Evolutionary conservation across 352 stramenopile species (phyloP), one percentile per base, ranked within the genome.

Genomic region (Saprolegnia parasitica): DNA sequence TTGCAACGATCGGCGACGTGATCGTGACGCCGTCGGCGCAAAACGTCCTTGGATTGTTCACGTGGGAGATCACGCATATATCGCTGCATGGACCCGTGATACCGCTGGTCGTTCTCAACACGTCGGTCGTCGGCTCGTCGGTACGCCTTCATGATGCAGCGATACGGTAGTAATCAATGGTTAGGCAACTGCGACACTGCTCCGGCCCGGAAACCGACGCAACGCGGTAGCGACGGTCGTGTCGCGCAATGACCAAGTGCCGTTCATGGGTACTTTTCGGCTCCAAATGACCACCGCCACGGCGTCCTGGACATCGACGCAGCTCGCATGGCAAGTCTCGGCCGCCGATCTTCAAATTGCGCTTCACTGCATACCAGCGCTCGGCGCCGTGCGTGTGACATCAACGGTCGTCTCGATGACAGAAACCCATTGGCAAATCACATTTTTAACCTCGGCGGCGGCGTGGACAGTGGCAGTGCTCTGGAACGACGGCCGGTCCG

Each of bases 31-130:
- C 54, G n/a, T 42, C 54, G 54, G 11, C 26, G 10, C 20, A 56
- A 1, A 35, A 35, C 29, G 29, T 35, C 42, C 13, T n/a, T 49
- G 42, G 42, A 4, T 4, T 8, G 9, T 61, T 24, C 20, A 61
- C 54, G 23, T 61, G 54, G 54, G 11, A 29, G 4, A 42, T 61
- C 20, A 61, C 54, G 26, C 35, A 37, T 21, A 61, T 23, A 13
- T 61, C 24, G 24, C 54, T 61, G 23, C 54, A 61, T 40, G 54
- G 54, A 11, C 23, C 54, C 23, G 24, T 45, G 54, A 13, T 24
- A 15, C 54, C 11, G 20, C 54, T 61, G 3, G 11, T 15, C 6
- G 23, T 61, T 0, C 24, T 42, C 13, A 42, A 61, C 54, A 21
- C 21, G 3, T 37, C 54, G 24, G 15, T 29, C 54, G 13, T n/a